These are phyloP conservation scores for Citrus sinensis DNA, from an alignment of 345 rosid genomes.

Conservation along the genomic window DNA sequence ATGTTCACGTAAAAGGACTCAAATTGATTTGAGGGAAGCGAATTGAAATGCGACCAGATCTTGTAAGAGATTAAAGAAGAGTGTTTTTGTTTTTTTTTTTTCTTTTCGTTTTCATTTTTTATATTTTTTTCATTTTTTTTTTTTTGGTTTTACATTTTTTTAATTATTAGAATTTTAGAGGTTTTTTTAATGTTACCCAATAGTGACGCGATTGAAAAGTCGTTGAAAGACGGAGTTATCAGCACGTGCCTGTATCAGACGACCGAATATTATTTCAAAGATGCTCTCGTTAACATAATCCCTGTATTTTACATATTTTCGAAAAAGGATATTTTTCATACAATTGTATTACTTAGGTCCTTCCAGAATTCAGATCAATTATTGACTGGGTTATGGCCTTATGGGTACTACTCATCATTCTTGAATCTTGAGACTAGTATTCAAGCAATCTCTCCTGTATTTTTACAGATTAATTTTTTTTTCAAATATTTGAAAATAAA, in stretches of 20 bases:
- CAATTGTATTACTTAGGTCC: too few species aligned
- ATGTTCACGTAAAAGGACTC: background rate
- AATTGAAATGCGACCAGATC: constrained; percentile 13
- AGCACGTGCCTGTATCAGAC: background rate
- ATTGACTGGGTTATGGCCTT: too few species aligned
- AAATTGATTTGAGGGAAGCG: constrained; percentile 2
- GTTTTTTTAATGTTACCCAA: background rate
- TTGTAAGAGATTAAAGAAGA: background rate
- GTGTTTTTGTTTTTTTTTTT: background rate
- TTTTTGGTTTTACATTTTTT: background rate
- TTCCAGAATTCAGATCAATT: too few species aligned
- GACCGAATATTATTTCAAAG: background rate
- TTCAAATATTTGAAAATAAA: too few species aligned
- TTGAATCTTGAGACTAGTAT: too few species aligned
- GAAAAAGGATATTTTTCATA: too few species aligned
- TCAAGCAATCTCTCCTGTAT: too few species aligned
- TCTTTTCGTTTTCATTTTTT: background rate
- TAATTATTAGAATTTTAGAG: background rate
- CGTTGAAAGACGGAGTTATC: background rate
- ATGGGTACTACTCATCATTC: too few species aligned
- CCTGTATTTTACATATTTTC: too few species aligned
- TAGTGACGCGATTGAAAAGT: constrained; percentile 16
- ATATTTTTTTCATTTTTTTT: background rate
- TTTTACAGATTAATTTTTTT: too few species aligned
- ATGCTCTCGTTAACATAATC: background rate